Percentiles rank a stretch among this genome's conserved stretches.
Conservation (phyloP, 2,329 filamentous ascomycete genomes). For the Remersonia thermophila region DNA sequence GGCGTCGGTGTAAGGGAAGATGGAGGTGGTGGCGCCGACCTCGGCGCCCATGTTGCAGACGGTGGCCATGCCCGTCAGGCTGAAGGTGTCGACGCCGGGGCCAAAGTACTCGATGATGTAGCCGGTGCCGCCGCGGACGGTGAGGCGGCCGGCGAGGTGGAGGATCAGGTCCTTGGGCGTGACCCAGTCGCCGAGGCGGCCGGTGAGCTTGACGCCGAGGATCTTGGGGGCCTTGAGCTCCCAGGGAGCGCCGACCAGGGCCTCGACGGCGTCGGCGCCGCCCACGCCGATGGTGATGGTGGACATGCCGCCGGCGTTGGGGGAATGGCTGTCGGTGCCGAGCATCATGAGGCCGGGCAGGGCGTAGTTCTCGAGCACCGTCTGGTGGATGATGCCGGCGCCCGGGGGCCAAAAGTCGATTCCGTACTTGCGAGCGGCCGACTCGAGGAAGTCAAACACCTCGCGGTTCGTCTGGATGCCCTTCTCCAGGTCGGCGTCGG, state of each 20-base stretch:
- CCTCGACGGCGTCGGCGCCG: slow-evolving; percentile 93
- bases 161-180: slow-evolving; percentile 94
- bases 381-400: slow-evolving; percentile 94
- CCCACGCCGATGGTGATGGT: slow-evolving; percentile 95
- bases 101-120: slow-evolving; percentile 93
- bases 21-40: slow-evolving; percentile 87
- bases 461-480: slow-evolving; percentile 90
- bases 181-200: slow-evolving; percentile 78
- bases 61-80: slow-evolving; percentile 87
- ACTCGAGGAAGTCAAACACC: slow-evolving; percentile 95
- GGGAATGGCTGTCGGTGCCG: slow-evolving; percentile 92
- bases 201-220: slow-evolving; percentile 72
- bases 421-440: slow-evolving; percentile 77
- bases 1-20: slow-evolving; percentile 82
- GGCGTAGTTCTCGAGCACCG: slow-evolving; percentile 93
- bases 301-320: slow-evolving; percentile 88
- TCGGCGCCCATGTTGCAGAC: slow-evolving; percentile 80
- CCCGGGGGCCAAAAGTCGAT: slow-evolving; percentile 95
- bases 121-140: slow-evolving; percentile 86
- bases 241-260: slow-evolving; percentile 91
- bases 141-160: slow-evolving; percentile 75
- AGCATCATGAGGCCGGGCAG: slow-evolving; percentile 98
- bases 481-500: slow-evolving; percentile 68
- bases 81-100: slow-evolving; percentile 76
- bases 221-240: slow-evolving; percentile 92